Base-by-base conservation (phyloP, 2,329 filamentous ascomycete genomes). In the Ceratocystis destructans region DNA sequence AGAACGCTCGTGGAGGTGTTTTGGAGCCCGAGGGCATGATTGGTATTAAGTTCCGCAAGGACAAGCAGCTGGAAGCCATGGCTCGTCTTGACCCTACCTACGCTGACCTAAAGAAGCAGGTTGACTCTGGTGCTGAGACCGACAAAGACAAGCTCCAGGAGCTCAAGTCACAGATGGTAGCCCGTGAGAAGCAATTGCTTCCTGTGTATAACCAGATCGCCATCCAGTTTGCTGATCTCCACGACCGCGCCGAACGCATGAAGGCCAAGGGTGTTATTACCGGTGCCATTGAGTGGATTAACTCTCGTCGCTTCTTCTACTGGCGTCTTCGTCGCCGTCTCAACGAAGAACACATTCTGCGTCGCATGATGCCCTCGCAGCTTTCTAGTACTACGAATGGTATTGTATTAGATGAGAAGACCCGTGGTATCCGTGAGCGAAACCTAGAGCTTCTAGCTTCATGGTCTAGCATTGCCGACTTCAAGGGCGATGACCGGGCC, bases 61-160 rank as follows among this genome's bases (percentile, higher is more conserved):
- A 99, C 73, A 95, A 93, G 80, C 94, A 97, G 79, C 86, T 99
- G 25, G 88, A 95, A 75, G 96, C 93, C 67, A 99, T 99, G 94
- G 87, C 91, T 53, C 92, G 94, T 71, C 83, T 96, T 70, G 94
- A 99, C 74, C 80, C 88, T 1, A 83, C 82, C 57, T 99, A 99
- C 72, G 88, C 85, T 70, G 82, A 85, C 61, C 87, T 99, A 68
- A 92, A 90, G 80, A 89, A 90, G 77, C 83, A 89, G 76, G 81
- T 91, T 64, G 81, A 78, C 64, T 82, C 88, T 73, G 83, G 83
- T 71, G 70, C 73, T 46, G 82, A 79, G 64, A 82, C 95, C 69
- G 82, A 82, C 68, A 81, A 87, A 73, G 90, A 95, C 69, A 80
- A 95, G 76, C 81, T 88, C 64, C 86, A 87, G 44, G 82, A 83